Evolutionary conservation across 441 rosid genomes (phyloP).

Genomic region (Euphorbia corollata): DNA sequence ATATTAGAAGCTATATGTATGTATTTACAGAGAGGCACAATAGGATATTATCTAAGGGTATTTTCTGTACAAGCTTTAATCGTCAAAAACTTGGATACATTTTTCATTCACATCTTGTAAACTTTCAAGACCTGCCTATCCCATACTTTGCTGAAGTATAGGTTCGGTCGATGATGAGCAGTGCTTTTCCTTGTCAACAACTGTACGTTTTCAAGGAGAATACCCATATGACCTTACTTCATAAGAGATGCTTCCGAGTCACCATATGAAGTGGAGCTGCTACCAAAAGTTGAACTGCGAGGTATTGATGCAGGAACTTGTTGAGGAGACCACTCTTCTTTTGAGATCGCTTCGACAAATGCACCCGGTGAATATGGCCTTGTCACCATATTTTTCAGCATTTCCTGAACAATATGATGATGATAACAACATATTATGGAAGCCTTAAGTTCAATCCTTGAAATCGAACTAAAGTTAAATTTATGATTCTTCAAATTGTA

Average conservation of each 20-base stretch:
- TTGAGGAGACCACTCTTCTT: conserved; percentile 51
- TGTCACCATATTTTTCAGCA: conserved; percentile 60
- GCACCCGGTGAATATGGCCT: conserved; percentile 70
- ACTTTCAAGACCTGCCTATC: background rate
- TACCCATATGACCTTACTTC: background rate
- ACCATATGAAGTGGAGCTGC: conserved; percentile 29
- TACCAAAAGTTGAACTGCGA: conserved; percentile 58
- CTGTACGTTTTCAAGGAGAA: background rate
- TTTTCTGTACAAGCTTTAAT: conserved; percentile 10
- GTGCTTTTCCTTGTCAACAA: background rate
- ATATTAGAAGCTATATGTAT: background rate
- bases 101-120: conserved; percentile 1
- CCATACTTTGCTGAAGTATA: background rate
- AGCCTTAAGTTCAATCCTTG: background rate
- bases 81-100: background rate
- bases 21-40: background rate
- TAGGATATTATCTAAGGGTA: background rate
- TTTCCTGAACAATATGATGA: conserved; percentile 41
- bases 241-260: background rate
- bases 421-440: background rate
- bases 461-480: too few species aligned
- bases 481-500: background rate
- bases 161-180: background rate
- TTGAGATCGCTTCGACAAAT: conserved; percentile 35
- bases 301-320: conserved; percentile 44